Evolutionary conservation across 1,284 basidiomycete genomes (phyloP).

Genomic region (Pterulicium gracile): DNA sequence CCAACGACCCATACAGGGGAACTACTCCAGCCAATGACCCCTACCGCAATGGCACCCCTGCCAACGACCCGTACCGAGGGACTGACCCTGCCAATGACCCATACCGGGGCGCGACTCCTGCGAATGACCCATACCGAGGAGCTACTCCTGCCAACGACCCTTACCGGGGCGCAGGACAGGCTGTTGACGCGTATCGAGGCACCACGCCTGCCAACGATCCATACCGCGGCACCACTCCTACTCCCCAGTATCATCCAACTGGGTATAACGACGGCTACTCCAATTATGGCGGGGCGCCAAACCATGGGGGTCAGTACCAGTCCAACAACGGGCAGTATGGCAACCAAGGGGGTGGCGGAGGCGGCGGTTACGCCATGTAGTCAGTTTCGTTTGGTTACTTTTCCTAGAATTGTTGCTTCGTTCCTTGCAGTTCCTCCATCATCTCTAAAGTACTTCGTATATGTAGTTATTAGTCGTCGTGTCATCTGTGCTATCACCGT

Average conservation of each 20-base stretch:
- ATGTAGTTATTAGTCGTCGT: too few relatives aligned
- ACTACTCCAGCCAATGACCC: slow-evolving; percentile 11
- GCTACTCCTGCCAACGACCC: slow-evolving; percentile 10
- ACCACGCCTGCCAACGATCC: too few relatives aligned
- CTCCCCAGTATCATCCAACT: slow-evolving; percentile 14
- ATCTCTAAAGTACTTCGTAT: too few relatives aligned
- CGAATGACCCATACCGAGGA: slow-evolving; percentile 13
- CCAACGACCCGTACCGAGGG: too few relatives aligned
- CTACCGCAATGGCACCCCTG: slow-evolving; percentile 7
- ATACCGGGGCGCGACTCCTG: slow-evolving; percentile 16
- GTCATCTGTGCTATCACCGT: too few relatives aligned
- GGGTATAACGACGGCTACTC: too few relatives aligned
- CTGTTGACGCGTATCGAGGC: too few relatives aligned
- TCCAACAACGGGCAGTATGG: slow-evolving; percentile 1
- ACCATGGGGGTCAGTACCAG: not conserved
- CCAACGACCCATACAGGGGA: slow-evolving; percentile 13
- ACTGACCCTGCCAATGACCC: slow-evolving; percentile 17
- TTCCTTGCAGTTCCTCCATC: too few relatives aligned
- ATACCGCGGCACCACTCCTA: slow-evolving; percentile 23
- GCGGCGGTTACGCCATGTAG: slow-evolving; percentile 11
- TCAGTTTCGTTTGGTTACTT: too few relatives aligned
- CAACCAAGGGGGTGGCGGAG: slow-evolving; percentile 5
- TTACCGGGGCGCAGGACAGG: too few relatives aligned
- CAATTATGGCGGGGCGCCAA: too few relatives aligned
- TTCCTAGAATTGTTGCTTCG: too few relatives aligned